These are phyloP conservation scores for Ceriops zippeliana DNA, from an alignment of 345 rosid genomes.

Conservation along the genomic window DNA sequence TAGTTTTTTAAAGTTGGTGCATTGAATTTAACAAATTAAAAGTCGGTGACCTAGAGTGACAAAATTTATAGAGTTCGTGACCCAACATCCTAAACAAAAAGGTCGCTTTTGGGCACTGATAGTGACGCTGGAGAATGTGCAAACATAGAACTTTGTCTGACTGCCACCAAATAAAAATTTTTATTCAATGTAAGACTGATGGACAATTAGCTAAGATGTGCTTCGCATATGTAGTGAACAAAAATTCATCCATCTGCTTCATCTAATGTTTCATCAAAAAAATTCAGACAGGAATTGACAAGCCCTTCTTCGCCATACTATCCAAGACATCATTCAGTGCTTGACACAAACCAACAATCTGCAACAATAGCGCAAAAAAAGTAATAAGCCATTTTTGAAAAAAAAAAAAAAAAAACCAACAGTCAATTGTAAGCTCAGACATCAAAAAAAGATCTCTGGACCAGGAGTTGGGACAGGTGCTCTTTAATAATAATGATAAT, in stretches of 20 bases:
- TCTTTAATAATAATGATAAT: neutral
- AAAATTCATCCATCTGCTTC: slow-evolving; percentile 3
- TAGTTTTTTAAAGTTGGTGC: no score
- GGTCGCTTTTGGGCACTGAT: no score
- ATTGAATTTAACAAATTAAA: no score
- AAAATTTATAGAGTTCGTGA: no score
- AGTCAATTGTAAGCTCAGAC: neutral
- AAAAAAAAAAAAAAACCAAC: neutral
- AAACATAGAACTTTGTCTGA: no score
- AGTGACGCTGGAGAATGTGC: no score
- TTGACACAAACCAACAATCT: slow-evolving; percentile 93
- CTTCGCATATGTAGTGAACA: neutral
- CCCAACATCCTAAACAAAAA: no score
- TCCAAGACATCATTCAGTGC: slow-evolving; percentile 87
- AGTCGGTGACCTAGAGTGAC: no score
- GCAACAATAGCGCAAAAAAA: slow-evolving; percentile 20
- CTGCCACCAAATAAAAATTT: no score
- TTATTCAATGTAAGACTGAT: neutral
- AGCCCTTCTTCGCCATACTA: slow-evolving; percentile 87
- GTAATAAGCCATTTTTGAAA: neutral
- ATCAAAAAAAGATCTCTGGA: neutral
- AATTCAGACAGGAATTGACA: slow-evolving; percentile 67
- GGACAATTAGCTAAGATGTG: slow-evolving; percentile 1
- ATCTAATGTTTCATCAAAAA: neutral
- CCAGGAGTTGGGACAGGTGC: neutral